These are phyloP conservation scores for Coniochaeta sp. DNA, from an alignment of 2,329 filamentous ascomycete genomes.

Conservation along the genomic window DNA sequence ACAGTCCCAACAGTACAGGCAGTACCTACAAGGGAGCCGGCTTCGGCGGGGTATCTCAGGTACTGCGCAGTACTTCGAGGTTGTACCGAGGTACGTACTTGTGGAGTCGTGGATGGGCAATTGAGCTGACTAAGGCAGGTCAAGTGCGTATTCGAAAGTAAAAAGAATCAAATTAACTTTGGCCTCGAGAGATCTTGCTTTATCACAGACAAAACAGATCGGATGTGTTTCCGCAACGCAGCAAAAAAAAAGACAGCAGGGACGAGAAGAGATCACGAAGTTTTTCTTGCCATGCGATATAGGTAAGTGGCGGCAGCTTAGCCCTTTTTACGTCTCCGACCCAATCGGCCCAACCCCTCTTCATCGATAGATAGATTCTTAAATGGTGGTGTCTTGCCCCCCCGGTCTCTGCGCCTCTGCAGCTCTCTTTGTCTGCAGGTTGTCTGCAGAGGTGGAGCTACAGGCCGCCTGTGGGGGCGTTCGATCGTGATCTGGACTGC, in stretches of 20 bases:
- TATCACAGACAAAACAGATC: neutral
- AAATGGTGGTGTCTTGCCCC: neutral
- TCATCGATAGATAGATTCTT: neutral
- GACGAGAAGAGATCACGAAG: neutral
- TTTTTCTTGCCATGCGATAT: neutral
- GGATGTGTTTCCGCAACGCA: neutral
- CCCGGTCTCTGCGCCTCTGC: neutral
- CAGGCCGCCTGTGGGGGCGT: neutral
- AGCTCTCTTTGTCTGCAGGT: too few relatives aligned
- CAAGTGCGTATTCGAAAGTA: too few relatives aligned
- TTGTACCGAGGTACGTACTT: too few relatives aligned
- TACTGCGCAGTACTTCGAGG: too few relatives aligned
- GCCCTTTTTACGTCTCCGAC: neutral
- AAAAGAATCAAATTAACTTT: too few relatives aligned
- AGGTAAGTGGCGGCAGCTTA: neutral
- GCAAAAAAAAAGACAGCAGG: neutral
- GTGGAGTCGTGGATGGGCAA: too few relatives aligned
- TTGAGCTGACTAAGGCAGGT: neutral
- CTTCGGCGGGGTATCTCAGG: neutral
- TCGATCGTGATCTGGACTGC: constrained; percentile 1
- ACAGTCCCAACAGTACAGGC: too few relatives aligned
- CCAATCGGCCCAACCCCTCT: neutral
- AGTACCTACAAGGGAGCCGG: too few relatives aligned
- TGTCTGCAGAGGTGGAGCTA: neutral
- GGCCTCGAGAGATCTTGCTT: neutral